A percentile compares a stretch with the other conserved stretches of the same genome.
phyloP scores from a whole-genome alignment of 1,284 basidiomycete genomes.

The Fomitopsis palustris region DNA sequence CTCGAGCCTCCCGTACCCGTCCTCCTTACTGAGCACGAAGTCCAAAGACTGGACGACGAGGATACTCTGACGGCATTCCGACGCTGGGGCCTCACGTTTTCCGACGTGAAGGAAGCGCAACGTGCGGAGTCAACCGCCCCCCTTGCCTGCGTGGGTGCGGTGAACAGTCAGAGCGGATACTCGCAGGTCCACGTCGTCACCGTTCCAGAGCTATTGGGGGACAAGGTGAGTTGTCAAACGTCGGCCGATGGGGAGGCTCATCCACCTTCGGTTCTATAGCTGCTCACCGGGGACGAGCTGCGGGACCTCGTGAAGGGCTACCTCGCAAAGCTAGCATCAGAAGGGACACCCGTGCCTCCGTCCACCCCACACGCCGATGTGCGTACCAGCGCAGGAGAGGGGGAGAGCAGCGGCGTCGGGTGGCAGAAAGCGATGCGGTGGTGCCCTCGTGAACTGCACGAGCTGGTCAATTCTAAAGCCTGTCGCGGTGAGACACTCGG shows the following conservation, averaged over 20 bases:
- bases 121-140: conserved; percentile 1
- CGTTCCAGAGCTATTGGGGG: conserved; percentile 62
- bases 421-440: conserved; percentile 75
- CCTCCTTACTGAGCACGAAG: conserved; percentile 64
- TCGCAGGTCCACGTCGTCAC: conserved; percentile 53
- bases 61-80: conserved; percentile 47
- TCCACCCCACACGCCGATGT: background rate
- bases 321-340: conserved; percentile 42
- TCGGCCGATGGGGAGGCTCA: background rate
- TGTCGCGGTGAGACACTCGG: conserved; percentile 66
- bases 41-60: conserved; percentile 38
- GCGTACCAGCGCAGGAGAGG: conserved; percentile 15
- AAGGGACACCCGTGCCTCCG: conserved; percentile 16
- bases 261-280: conserved; percentile 34
- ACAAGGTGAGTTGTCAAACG: conserved; percentile 52
- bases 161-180: conserved; percentile 34
- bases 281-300: conserved; percentile 61
- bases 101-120: conserved; percentile 27
- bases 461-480: conserved; percentile 88
- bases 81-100: conserved; percentile 74
- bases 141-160: conserved; percentile 15
- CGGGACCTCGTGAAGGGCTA: conserved; percentile 66
- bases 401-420: conserved; percentile 21
- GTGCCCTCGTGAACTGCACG: conserved; percentile 77
- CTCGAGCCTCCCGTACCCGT: conserved; percentile 53